Conservation (phyloP, 495 filamentous ascomycete genomes). For the Cercophora newfieldiana region DNA sequence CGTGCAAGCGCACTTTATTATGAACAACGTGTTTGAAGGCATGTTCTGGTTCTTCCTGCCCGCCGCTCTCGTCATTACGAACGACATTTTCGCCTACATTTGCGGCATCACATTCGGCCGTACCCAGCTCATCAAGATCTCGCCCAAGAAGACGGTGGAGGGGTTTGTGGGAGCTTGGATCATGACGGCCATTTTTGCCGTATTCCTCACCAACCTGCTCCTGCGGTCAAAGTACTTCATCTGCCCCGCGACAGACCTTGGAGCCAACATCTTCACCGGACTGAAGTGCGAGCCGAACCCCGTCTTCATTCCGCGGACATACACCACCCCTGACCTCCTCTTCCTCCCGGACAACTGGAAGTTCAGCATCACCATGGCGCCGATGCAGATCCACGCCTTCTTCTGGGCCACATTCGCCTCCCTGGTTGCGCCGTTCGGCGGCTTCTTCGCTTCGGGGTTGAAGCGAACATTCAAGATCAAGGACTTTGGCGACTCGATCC, state of each 20-base stretch:
- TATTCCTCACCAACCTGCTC: slow-evolving; percentile 79
- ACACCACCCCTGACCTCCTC: slow-evolving; percentile 72
- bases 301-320: slow-evolving; percentile 79
- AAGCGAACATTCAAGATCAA: slow-evolving; percentile 99
- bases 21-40: slow-evolving; percentile 99
- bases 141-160: slow-evolving; percentile 99
- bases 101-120: slow-evolving; percentile 96
- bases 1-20: slow-evolving; percentile 97
- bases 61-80: slow-evolving; percentile 91
- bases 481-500: slow-evolving; percentile 98
- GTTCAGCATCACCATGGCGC: slow-evolving; percentile 64
- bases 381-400: slow-evolving; percentile 94
- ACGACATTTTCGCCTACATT: slow-evolving; percentile 98
- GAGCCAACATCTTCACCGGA: slow-evolving; percentile 88
- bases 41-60: slow-evolving; percentile 99
- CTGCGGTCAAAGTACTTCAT: slow-evolving; percentile 97
- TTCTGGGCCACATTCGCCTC: slow-evolving; percentile 92
- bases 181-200: slow-evolving; percentile 85
- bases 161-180: slow-evolving; percentile 97
- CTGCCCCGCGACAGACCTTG: slow-evolving; percentile 95
- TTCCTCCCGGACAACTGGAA: slow-evolving; percentile 55
- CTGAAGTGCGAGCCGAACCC: slow-evolving; percentile 91
- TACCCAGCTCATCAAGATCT: slow-evolving; percentile 96
- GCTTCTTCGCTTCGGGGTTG: slow-evolving; percentile 96
- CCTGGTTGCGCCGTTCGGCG: slow-evolving; percentile 95